Base-by-base conservation (phyloP, 768 basidiomycete species). In the Tylopilus rubrobrunneus region DNA sequence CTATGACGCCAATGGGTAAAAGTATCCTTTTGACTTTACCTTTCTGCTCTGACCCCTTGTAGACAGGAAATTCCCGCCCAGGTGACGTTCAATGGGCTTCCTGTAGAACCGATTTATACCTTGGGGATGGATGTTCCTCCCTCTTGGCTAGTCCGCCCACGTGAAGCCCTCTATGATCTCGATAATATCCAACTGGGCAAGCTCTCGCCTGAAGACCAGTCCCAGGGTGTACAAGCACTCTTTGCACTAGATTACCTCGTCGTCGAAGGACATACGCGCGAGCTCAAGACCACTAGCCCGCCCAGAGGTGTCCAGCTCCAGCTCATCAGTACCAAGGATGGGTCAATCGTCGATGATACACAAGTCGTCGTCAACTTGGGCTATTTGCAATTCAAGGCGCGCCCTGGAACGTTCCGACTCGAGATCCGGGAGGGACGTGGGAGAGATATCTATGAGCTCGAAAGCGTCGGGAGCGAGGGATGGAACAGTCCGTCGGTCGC, bases 301-400 rank as follows among this genome's bases (percentile, higher is more conserved):
- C 93, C 97, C 0, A 84, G 95, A 12, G 97, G 97, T 6, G 76
- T 98, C 3, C 96, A 98, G 61, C 80, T 99, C 2, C 87, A 97
- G 64, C 81, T 99, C 1, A 74, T 81, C 4, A 74, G 71, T 12
- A 67, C 73, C 27, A 72, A 78, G 5, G 66, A 74, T 48, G 64
- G 62, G 10, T 70, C 68, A 12, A 46, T 57, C 27, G 75, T 95
- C 14, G 91, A 89, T 7, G 94, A 97, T 61, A 98, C 97, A 0
- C 88, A 85, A 53, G 86, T 98, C 37, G 91, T 97, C 51, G 92
- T 89, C 5, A 99, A 98, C 66, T 75, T 98, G 6, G 97, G 97
- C 2, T 99, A 99, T 70, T 73, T 98, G 51, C 97, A 99, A 66
- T 94, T 98, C 75, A 93, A 92, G 67, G 87, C 90, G 1, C 88